Evolutionary conservation across 2,329 filamentous ascomycete species (phyloP), one percentile per base, ranked within the genome.

Genomic region (Magnaporthiopsis incrustans): DNA sequence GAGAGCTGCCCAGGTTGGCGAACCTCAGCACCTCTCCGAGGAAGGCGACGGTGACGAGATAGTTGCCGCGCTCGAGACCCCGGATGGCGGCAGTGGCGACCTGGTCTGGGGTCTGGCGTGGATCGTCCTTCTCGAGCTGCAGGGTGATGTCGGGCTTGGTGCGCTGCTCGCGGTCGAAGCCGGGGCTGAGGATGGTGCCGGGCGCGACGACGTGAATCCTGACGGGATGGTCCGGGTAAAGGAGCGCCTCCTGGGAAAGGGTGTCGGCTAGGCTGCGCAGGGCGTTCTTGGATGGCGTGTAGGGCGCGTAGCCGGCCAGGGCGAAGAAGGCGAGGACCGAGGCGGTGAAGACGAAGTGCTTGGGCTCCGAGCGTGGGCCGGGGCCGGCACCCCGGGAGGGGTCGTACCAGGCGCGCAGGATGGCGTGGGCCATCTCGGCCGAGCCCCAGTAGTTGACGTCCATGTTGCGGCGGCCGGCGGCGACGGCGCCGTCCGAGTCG

Each of bases 381-480:
- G 79, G 4, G 78, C 76, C 59, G 92, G 84, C 12, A 12, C 11
- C 12, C n/a, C 11, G 25, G n/a, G 53, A 30, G 15, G 53, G 53
- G 30, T 58, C 56, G 56, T 63, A 63, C 94, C 94, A 97, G 66
- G 85, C 82, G 62, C 83, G 84, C 66, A 97, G 78, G 25, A 89
- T 86, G 26, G 91, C 87, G 73, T 96, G 92, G 53, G 92, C 89
- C 77, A 96, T 90, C 74, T 96, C 95, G 57, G 89, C 89, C 35
- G 88, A 87, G 61, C 91, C 90, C 83, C 89, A 97, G 79, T 91
- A 98, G 77, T 97, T 94, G 69, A 94, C 85, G 72, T 97, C 91
- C 91, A 97, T 97, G 74, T 96, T 91, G 68, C 82, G 79, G 57
- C 89, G 84, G 68, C 92, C 79, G 14, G 83, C 84, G 10, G 86